Base-by-base conservation (phyloP, 805 yeast genomes). In the Blastobotrys attinorum region DNA sequence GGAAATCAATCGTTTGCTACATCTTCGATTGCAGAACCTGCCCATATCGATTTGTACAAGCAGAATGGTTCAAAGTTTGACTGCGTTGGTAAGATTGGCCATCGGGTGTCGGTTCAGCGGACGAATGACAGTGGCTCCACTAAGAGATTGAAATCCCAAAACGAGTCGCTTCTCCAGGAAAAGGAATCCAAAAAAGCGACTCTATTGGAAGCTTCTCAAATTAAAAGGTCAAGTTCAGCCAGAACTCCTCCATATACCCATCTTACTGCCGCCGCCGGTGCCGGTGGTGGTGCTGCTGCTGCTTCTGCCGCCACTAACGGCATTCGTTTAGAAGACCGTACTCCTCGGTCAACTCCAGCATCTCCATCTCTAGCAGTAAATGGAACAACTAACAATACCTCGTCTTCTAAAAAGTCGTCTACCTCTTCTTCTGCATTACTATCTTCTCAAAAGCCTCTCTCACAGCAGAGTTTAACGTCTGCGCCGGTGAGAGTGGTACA, bases 401-500 rank as follows among this genome's bases (percentile, higher is more conserved):
- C 13, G 43, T 47, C 15, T 43, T 40, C 27, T n/a, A 48, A 47
- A 11, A 43, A 46, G 21, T 34, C 27, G 46, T 4, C 44, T 37
- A 10, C 43, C 45, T 21, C 40, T n/a, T 34, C 27, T 46, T 4
- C 44, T 37, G n/a, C 43, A 47, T 21, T 45, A n/a, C n/a, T n/a
- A n/a, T n/a, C n/a, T n/a, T n/a, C n/a, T n/a, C 43, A 33, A 22
- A 49, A 50, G 39, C 56, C 47, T 34, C 45, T 50, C 37, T 21
- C 59, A 2, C 44, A 55, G 10, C 51, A 51, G 36, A 45, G 55
- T 22, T 42, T 52, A 27, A 39, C 52, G 16, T 49, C 54, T 15
- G 51, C 57, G 21, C 44, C 56, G n/a, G 57, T 50, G 51, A 67
- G 71, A 41, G 60, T 75, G 31, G 52, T 73, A 18, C 72, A 71